Evolutionary conservation across 2,329 filamentous ascomycete genomes (phyloP).

Genomic region (Xylogone sp.): DNA sequence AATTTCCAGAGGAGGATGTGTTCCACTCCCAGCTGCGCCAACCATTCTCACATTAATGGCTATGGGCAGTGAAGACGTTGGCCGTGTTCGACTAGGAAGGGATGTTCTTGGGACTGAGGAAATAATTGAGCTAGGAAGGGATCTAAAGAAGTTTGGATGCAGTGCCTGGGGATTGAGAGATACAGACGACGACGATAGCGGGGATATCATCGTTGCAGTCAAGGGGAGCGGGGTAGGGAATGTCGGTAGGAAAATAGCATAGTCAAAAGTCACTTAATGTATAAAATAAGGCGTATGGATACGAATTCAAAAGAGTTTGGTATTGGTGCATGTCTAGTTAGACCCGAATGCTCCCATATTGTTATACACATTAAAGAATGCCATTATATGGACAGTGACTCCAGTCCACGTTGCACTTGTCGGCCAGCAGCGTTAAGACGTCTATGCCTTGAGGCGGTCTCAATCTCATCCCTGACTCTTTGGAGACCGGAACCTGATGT

Average conservation of each 20-base stretch:
- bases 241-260: constrained; percentile 84
- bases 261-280: constrained; percentile 12
- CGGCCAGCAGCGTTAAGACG: constrained; percentile 20
- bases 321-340: background rate
- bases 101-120: constrained; percentile 80
- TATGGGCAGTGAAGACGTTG: constrained; percentile 96
- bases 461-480: constrained; percentile 23
- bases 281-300: background rate
- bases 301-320: background rate
- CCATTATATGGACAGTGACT: constrained; percentile 6
- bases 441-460: constrained; percentile 16
- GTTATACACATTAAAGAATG: background rate
- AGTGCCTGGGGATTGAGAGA: constrained; percentile 89
- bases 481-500: constrained; percentile 23
- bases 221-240: constrained; percentile 94
- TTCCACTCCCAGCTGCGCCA: constrained; percentile 64
- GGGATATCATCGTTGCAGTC: constrained; percentile 80
- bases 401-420: constrained; percentile 20
- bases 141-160: constrained; percentile 83
- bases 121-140: constrained; percentile 74
- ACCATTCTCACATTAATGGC: constrained; percentile 89
- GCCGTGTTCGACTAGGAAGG: constrained; percentile 74
- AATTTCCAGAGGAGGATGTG: constrained; percentile 79
- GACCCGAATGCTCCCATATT: background rate
- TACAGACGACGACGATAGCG: constrained; percentile 55